Base-by-base conservation (phyloP, 345 rosid genomes). In the Schrenkiella parvula region DNA sequence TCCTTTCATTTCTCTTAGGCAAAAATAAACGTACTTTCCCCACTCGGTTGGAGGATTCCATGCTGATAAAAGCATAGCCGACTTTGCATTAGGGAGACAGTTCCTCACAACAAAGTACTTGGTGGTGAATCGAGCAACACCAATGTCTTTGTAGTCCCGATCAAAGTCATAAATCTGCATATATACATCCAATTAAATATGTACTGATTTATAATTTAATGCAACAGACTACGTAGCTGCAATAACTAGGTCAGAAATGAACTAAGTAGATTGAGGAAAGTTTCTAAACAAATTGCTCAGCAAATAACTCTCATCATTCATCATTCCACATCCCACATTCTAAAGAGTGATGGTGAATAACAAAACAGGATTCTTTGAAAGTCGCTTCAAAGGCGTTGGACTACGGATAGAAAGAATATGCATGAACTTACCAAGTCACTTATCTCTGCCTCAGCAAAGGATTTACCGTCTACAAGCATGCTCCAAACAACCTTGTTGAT, bases 371-470 rank as follows among this genome's bases (percentile, higher is more conserved):
- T 56, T 43, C 12, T 55, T 23, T n/a, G 63, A 71, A 39, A 43
- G 31, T 38, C 32, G 56, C 19, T 68, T 28, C 11, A 51, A 7
- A 41, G 22, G 37, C 53, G 15, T 4, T 46, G 8, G 17, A 59
- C 47, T 46, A 26, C 13, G 19, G 48, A 38, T 7, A 47, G 26
- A 59, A 42, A 50, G 41, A 71, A 60, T 37, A 12, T 34, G 51
- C 19, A 21, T 25, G 43, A 41, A 77, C 89, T 78, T 74, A 95
- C 99, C 98, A 95, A 82, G 83, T 95, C 98, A 85, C 87, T 95
- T 80, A 95, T 95, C 88, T 95, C 98, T 52, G 98, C 95, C 81
- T 95, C 99, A 17, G 99, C 99, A 86, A 95, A 91, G 64, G 98
- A 75, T 89, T 95, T 95, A 50, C 96, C 96, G 81, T 95, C 99